A percentile compares a stretch with the other conserved stretches of the same genome.
Evolutionary conservation across 179 eudicot genomes (phyloP).

Genomic region (Camellia oleifera): DNA sequence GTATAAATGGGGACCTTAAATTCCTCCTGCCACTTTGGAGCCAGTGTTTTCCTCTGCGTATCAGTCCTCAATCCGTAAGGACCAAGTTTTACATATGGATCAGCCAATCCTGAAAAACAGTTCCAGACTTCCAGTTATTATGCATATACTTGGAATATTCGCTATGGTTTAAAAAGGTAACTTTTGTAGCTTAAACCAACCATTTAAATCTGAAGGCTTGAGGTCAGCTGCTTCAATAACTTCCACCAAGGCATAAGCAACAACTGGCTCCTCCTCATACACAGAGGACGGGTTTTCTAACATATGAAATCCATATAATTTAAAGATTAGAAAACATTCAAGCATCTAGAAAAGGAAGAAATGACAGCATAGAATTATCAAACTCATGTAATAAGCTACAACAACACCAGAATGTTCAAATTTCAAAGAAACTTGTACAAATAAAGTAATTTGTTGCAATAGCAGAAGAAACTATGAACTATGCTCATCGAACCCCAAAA

Average conservation of each 20-base stretch:
- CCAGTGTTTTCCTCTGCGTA: conserved; percentile 54
- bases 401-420: not conserved
- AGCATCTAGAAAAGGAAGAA: not conserved
- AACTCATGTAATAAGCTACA: conserved; percentile 3
- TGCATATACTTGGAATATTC: not conserved
- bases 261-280: conserved; percentile 82
- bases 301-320: not conserved
- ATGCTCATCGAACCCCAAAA: not conserved
- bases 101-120: conserved; percentile 71
- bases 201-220: conserved; percentile 85
- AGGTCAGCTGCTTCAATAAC: conserved; percentile 75
- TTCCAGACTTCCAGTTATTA: conserved; percentile 9
- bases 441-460: not conserved
- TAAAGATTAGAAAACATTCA: not conserved
- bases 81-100: conserved; percentile 70
- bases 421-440: not conserved
- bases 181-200: conserved; percentile 35
- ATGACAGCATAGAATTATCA: conserved; percentile 10
- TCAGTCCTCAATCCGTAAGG: conserved; percentile 51
- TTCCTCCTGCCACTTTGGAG: conserved; percentile 70
- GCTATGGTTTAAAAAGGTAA: not conserved
- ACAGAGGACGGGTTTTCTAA: conserved; percentile 76
- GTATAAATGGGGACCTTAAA: conserved; percentile 56
- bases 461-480: conserved; percentile 2
- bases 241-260: conserved; percentile 76